phyloP scores from a whole-genome alignment of 768 basidiomycete genomes.

The Phylloporus arenicola region DNA sequence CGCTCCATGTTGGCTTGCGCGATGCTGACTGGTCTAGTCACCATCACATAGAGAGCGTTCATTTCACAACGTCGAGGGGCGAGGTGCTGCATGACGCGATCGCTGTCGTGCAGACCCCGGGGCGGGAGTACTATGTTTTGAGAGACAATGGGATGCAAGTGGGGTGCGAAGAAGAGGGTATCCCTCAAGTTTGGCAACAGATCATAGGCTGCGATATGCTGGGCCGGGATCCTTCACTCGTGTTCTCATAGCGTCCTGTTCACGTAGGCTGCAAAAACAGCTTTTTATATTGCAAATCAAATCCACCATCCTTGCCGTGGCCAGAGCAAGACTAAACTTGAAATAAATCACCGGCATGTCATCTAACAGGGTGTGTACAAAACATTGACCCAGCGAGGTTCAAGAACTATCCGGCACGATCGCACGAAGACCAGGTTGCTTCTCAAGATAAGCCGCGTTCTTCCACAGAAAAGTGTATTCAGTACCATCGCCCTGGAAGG shows the following conservation, averaged over 20 bases:
- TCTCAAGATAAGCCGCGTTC: slow-evolving; percentile 17
- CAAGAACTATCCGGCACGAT: slow-evolving; percentile 5
- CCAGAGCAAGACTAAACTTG: no score
- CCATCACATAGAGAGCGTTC: slow-evolving; percentile 72
- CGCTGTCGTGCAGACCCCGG: slow-evolving; percentile 66
- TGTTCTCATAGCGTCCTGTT: not conserved
- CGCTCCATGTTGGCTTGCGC: not conserved
- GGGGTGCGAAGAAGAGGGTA: slow-evolving; percentile 70
- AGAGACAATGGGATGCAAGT: slow-evolving; percentile 75
- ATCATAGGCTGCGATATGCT: slow-evolving; percentile 45
- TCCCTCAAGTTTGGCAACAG: slow-evolving; percentile 56
- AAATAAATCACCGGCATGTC: no score
- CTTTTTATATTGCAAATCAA: no score
- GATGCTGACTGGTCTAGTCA: slow-evolving; percentile 39
- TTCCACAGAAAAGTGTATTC: slow-evolving; percentile 10
- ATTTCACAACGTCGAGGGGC: slow-evolving; percentile 46
- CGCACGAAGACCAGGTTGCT: slow-evolving; percentile 8
- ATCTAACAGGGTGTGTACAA: no score
- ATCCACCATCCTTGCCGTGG: no score
- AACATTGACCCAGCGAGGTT: no score
- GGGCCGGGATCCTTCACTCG: slow-evolving; percentile 4
- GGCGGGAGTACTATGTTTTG: slow-evolving; percentile 62
- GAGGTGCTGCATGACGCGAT: slow-evolving; percentile 53
- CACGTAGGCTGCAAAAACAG: not conserved
- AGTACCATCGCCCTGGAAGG: slow-evolving; percentile 25